Percentiles rank a stretch among this genome's conserved stretches.
phyloP scores from a whole-genome alignment of 495 filamentous ascomycete genomes.

The Xanthoparmelia taractica region DNA sequence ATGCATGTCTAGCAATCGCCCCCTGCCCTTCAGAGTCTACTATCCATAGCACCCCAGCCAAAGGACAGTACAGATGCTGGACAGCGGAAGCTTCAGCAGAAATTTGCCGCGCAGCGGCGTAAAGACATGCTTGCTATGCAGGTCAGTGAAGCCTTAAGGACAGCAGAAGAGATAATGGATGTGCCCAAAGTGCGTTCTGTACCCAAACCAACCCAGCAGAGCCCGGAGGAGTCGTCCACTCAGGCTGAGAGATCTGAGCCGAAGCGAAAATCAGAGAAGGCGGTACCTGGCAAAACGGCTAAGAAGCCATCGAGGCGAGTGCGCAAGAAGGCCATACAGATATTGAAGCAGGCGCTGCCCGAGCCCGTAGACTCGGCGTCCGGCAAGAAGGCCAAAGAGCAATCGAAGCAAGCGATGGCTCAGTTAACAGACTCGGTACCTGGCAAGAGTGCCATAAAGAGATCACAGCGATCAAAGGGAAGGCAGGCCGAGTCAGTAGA shows the following conservation, averaged over 20 bases:
- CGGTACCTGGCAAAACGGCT: not conserved
- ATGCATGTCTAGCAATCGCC: slow-evolving; percentile 1
- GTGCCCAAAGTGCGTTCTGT: not conserved
- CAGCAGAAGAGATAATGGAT: not conserved
- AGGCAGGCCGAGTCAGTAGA: not conserved
- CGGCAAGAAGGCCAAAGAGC: not conserved
- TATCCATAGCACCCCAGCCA: not conserved
- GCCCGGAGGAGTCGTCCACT: not conserved
- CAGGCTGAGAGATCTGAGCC: not conserved
- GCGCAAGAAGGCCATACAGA: too few species aligned
- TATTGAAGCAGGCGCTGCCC: too few species aligned
- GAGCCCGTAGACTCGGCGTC: too few species aligned
- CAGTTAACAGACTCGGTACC: too few species aligned
- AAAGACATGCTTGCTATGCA: slow-evolving; percentile 10
- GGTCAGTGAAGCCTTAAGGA: not conserved
- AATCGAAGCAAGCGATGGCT: not conserved
- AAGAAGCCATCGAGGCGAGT: not conserved
- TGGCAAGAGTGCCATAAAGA: too few species aligned
- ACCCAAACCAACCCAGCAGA: not conserved
- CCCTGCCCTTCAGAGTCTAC: not conserved
- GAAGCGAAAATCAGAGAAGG: not conserved
- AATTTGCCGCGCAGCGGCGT: slow-evolving; percentile 11
- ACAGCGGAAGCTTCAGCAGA: slow-evolving; percentile 17
- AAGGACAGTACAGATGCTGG: not conserved
- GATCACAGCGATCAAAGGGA: not conserved